Evolutionary conservation across 2,329 filamentous ascomycete genomes (phyloP), one percentile per base, ranked within the genome.

Genomic region (Sporothrix curviconia): DNA sequence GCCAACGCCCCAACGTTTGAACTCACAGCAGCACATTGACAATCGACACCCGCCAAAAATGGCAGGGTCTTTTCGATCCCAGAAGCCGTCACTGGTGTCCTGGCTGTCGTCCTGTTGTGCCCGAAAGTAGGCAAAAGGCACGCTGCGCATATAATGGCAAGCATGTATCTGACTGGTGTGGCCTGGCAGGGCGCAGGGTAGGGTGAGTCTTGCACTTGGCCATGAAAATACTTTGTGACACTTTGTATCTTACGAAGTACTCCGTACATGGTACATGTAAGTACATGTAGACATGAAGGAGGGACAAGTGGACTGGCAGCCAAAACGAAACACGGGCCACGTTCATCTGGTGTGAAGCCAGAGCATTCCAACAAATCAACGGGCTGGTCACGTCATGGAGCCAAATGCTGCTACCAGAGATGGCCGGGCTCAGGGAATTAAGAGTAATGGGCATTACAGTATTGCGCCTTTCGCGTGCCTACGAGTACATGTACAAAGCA

Each of bases 311-410:
- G 24, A 17, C n/a, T 14, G 32, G 25, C 32, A 25, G 12, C 32
- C 47, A 34, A 50, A 22, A 50, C 32, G 19, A 19, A 25, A 37
- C 30, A 24, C 7, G 14, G 47, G 47, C 47, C 47, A 37, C 37
- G 47, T 50, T 37, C 32, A 17, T 50, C 47, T 50, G 47, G 32
- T 40, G 36, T 42, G 50, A 53, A 7, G 36, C n/a, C 19, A 9
- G 22, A 28, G 36, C 14, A 43, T 53, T 22, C 17, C 50, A 30
- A 25, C 52, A 28, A 28, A 36, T 37, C 24, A 47, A 46, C n/a
- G 19, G 19, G 11, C n/a, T n/a, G 42, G 42, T 55, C 52, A 46
- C 52, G 52, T 46, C 52, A 55, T 55, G 40, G 32, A 15, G n/a
- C n/a, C 40, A 25, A n/a, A 22, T 24, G 8, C 42, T 34, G 42